Conservation (phyloP, 1,139 yeast species). For the Hemisphaericaspora subhashii region DNA sequence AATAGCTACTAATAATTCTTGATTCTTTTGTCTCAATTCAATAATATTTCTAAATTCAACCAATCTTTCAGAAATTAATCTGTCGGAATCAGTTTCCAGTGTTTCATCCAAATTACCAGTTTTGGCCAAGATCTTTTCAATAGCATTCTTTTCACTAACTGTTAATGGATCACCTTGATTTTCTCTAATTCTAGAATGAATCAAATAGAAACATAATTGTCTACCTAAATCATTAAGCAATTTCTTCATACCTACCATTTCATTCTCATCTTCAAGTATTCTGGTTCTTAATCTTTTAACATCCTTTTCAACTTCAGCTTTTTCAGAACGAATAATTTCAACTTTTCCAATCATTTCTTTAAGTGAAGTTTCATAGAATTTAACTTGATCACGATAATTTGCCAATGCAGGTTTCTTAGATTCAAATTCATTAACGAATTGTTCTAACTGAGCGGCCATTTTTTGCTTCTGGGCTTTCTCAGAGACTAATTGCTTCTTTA, state of each 20-base stretch:
- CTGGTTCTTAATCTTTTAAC: slow-evolving; percentile 30
- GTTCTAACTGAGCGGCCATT: slow-evolving; percentile 68
- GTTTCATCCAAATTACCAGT: slow-evolving; percentile 31
- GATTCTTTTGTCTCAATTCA: slow-evolving; percentile 74
- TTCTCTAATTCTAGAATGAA: slow-evolving; percentile 62
- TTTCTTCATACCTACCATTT: slow-evolving; percentile 47
- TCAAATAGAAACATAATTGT: slow-evolving; percentile 72
- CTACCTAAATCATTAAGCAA: slow-evolving; percentile 73
- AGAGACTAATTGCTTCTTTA: slow-evolving; percentile 65
- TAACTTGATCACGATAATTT: slow-evolving; percentile 57
- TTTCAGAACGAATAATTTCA: slow-evolving; percentile 39
- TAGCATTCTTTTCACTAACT: slow-evolving; percentile 54
- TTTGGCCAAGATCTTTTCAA: slow-evolving; percentile 43
- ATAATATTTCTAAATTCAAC: slow-evolving; percentile 65
- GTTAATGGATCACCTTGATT: slow-evolving; percentile 56
- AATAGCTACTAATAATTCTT: slow-evolving; percentile 64
- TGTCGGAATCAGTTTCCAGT: slow-evolving; percentile 65
- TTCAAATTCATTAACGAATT: slow-evolving; percentile 75
- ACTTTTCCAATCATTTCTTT: slow-evolving; percentile 42
- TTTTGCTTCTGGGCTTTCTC: slow-evolving; percentile 73
- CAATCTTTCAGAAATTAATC: slow-evolving; percentile 68
- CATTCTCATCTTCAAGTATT: slow-evolving; percentile 35
- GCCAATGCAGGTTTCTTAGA: slow-evolving; percentile 76
- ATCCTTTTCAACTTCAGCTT: slow-evolving; percentile 42
- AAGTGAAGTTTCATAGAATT: slow-evolving; percentile 42